Base-by-base conservation (phyloP, 768 basidiomycete genomes). In the Tricholoma furcatifolium region DNA sequence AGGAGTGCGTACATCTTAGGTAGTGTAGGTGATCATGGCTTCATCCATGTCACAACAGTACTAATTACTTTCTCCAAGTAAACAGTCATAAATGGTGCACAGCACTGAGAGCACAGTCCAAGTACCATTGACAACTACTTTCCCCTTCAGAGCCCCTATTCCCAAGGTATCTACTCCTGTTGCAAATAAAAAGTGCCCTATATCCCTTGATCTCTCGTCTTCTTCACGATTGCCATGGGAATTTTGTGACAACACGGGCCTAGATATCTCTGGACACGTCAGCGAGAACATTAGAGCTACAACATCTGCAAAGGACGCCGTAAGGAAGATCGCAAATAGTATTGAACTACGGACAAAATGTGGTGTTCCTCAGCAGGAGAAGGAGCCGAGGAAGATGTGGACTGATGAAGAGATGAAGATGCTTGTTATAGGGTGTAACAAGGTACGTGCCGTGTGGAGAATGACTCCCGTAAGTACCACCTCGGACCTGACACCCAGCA, bases 341-440 rank as follows among this genome's bases (percentile, higher is more conserved):
- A 7, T 27, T 7, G 7, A 27, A 7, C 4, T 27, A 4, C 4
- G 27, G 27, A n/a, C n/a, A 17, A 67, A 71, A 55, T 68, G 65
- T n/a, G 65, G 60, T 61, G 68, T 1, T 72, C 63, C 7, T 27
- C 27, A 27, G 27, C 27, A 27, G 24, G 85, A 90, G 66, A 92
- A 90, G 81, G 90, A 87, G 63, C 79, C 78, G 35, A 69, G 92
- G 60, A 89, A 91, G 76, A 92, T 91, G 65, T 94, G 91, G 91
- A 74, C 87, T 0, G 74, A 75, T 55, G 85, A 90, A 67, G 91
- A 94, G 71, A 94, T 92, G 0, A 81, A 90, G 70, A 91, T 91
- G 88, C 82, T 94, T 46, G 90, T 93, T 38, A 79, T 83, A 50
- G 91, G 91, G 4, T 94, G 91, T 65, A 91, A 92, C 67, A 81